A percentile compares a stretch with the other conserved stretches of the same genome.
Conservation (phyloP, 2,329 filamentous ascomycete genomes). For the Ophiosphaerella narmari region DNA sequence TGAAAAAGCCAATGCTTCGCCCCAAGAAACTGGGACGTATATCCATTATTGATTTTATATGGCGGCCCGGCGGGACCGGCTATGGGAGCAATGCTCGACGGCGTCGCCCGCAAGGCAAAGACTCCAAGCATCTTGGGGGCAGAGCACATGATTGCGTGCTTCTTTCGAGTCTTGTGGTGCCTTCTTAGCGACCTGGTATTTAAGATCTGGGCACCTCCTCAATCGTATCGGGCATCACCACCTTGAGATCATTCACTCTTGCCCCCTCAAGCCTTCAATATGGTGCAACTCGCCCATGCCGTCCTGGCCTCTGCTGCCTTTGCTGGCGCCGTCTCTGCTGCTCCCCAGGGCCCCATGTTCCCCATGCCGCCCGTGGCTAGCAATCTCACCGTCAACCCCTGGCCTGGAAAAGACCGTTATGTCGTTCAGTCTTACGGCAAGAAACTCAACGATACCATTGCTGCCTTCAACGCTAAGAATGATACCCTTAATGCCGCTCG, state of each 20-base stretch:
- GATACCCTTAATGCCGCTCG: conserved; percentile 33
- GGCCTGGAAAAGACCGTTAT: conserved; percentile 29
- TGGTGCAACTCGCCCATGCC: conserved; percentile 32
- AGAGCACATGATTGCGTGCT: not conserved
- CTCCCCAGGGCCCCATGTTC: not conserved
- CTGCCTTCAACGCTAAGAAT: conserved; percentile 25
- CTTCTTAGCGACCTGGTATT: not conserved
- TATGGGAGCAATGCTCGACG: not conserved
- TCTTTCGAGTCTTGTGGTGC: not conserved
- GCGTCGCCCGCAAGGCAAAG: not conserved
- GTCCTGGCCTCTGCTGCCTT: conserved; percentile 27
- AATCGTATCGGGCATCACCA: conserved; percentile 2
- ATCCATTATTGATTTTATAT: conserved; percentile 4
- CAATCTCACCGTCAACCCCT: conserved; percentile 23
- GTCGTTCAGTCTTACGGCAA: conserved; percentile 27
- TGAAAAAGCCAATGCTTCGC: conserved; percentile 8
- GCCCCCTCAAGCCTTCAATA: conserved; percentile 9
- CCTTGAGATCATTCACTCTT: conserved; percentile 3
- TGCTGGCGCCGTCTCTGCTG: conserved; percentile 20
- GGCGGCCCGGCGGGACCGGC: conserved; percentile 22
- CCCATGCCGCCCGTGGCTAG: conserved; percentile 2
- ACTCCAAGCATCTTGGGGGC: conserved; percentile 7
- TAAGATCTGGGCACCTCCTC: conserved; percentile 14
- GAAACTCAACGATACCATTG: conserved; percentile 33
- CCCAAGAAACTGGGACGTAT: conserved; percentile 8